Evolutionary conservation across 352 stramenopile genomes (phyloP), one percentile per base, ranked within the genome.

Genomic region (Pythium phragmiticola): DNA sequence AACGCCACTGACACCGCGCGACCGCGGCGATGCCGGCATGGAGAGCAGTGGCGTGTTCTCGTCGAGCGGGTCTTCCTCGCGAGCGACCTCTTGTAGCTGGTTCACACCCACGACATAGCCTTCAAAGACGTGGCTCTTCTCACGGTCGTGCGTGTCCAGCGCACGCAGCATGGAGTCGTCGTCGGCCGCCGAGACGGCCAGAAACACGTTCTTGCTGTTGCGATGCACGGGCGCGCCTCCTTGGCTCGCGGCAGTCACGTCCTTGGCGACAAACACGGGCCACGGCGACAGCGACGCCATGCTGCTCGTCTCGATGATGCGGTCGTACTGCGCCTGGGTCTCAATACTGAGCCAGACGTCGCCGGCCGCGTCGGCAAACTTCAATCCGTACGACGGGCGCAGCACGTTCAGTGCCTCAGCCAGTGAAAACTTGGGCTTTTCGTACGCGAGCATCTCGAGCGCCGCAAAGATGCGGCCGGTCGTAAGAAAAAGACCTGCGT

Each of bases 61-160:
- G 37, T 80, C 65, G 6, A 81, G 55, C 1, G 65, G 43, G 7
- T 70, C 57, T n/a, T 75, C 68, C 8, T 73, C 66, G 1, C 39
- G n/a, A 6, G 49, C 30, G 73, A 69, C 67, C 64, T 88, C 75
- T 50, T 90, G 72, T 0, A 92, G 63, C 45, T 90, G 82, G 41
- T 90, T 88, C 45, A 94, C 82, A 39, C 83, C 86, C 0, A 94
- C 84, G n/a, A 92, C 75, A 55, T 90, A 94, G 8, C 86, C 86
- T 69, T 92, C 80, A 69, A 94, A 92, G 13, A 92, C 77, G 52
- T 74, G 57, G 17, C 77, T 66, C 13, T 69, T 66, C 11, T 69
- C 61, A 9, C 69, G 76, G 33, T 76, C 73, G 52, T 87, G 76
- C 3, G 78, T 75, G 45, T 87, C 75, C 56, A 89, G 65, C 0